A percentile compares a stretch with the other conserved stretches of the same genome.
Evolutionary conservation across 2,329 filamentous ascomycete genomes (phyloP).

Genomic region (Cylindrodendrum hubeiense): DNA sequence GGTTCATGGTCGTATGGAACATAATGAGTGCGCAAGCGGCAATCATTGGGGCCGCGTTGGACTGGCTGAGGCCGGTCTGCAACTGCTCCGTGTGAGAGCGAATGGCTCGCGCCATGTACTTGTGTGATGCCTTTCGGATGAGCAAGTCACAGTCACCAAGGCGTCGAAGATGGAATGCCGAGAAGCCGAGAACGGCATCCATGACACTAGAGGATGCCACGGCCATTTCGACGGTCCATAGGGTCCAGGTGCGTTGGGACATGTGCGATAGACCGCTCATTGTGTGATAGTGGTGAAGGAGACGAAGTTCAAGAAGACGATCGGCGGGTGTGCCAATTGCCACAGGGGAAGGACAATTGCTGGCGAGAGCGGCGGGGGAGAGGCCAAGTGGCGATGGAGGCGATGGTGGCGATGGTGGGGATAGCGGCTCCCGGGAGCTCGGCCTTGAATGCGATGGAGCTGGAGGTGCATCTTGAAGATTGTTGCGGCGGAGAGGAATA

Average conservation of each 20-base stretch:
- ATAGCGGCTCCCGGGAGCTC: too few species aligned
- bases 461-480: not conserved
- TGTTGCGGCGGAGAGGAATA: not conserved
- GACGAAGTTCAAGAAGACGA: slow-evolving; percentile 14
- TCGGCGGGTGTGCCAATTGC: not conserved
- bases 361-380: not conserved
- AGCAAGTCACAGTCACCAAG: not conserved
- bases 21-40: slow-evolving; percentile 17
- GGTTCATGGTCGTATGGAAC: slow-evolving; percentile 22
- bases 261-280: not conserved
- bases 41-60: slow-evolving; percentile 10
- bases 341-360: not conserved
- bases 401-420: too few species aligned
- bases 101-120: slow-evolving; percentile 21
- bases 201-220: slow-evolving; percentile 1
- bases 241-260: slow-evolving; percentile 6
- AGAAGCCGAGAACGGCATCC: slow-evolving; percentile 24
- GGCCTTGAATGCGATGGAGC: too few species aligned
- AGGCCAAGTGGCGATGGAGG: not conserved
- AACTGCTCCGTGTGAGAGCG: slow-evolving; percentile 12
- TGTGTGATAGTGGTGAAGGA: slow-evolving; percentile 22
- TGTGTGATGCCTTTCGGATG: slow-evolving; percentile 16
- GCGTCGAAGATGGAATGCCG: slow-evolving; percentile 22
- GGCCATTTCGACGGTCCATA: slow-evolving; percentile 16
- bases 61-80: not conserved